Evolutionary conservation across 768 basidiomycete genomes (phyloP), one percentile per base, ranked within the genome.

Genomic region (Amanita subjunquillea): DNA sequence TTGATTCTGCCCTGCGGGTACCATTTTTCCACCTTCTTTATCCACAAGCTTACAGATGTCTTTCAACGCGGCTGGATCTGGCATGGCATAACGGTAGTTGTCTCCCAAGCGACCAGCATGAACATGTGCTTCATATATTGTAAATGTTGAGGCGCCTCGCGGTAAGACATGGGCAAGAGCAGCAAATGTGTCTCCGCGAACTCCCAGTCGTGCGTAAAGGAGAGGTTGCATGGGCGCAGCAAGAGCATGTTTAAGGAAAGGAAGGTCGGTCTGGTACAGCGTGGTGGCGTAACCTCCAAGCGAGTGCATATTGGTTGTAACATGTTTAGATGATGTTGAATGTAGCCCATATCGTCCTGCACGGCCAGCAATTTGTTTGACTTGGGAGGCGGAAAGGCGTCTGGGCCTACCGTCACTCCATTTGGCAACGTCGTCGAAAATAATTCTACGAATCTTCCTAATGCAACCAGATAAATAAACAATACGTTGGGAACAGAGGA

Each of bases 311-410:
- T 32, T 61, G 62, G 22, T 62, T 27, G n/a, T 34, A n/a, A 15
- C 37, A 12, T 22, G 20, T 15, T 51, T 25, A 10, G 6, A 41
- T 50, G 59, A 49, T 12, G 53, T 68, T 27, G 56, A 58, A 38
- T 84, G 81, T 40, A 87, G 65, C 2, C 90, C 89, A 64, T 79
- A 98, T 2, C 95, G 85, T 10, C 94, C 95, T 0, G 95, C 94
- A 38, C 95, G 80, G 5, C 94, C 93, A 1, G 87, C 93, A 44
- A 98, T 96, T 64, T 97, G 95, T 65, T 96, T 96, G 63, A 90
- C 79, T 58, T 87, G 83, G 0, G 92, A 88, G 3, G 76, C 64
- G 0, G 87, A 79, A 4, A 98, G 72, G 0, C 66, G 65, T 3
- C 68, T 59, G 7, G 67, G 62, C 13, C 57, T 58, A 15, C 57